Conservation (phyloP, 345 rosid species). For the Corchorus capsularis region DNA sequence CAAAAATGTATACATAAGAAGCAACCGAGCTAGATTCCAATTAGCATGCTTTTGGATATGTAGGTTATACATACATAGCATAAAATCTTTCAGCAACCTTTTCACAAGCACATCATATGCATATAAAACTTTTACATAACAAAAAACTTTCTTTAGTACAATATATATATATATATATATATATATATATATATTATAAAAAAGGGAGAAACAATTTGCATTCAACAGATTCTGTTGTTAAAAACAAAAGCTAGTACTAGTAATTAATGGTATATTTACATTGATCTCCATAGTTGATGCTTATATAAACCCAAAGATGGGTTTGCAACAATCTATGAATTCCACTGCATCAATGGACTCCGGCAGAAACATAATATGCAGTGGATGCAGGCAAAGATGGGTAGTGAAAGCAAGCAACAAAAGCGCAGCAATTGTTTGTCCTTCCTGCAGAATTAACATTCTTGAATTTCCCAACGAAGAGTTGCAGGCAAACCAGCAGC, state of each 20-base stretch:
- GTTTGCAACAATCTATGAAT: background rate
- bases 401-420: background rate
- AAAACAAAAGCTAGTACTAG: background rate
- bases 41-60: no score
- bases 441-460: background rate
- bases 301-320: constrained; percentile 4
- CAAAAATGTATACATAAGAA: no score
- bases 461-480: background rate
- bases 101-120: no score
- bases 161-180: no score
- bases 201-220: no score
- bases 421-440: background rate
- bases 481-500: background rate
- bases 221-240: background rate
- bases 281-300: background rate
- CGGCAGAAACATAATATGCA: background rate
- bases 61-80: no score
- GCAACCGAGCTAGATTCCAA: no score
- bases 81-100: no score
- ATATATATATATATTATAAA: no score
- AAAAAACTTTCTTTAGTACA: no score
- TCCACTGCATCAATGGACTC: constrained; percentile 7
- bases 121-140: no score
- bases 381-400: background rate
- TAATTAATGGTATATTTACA: background rate